phyloP scores from a whole-genome alignment of 108 stramenopile species.

The Nitzschia inconspicua region DNA sequence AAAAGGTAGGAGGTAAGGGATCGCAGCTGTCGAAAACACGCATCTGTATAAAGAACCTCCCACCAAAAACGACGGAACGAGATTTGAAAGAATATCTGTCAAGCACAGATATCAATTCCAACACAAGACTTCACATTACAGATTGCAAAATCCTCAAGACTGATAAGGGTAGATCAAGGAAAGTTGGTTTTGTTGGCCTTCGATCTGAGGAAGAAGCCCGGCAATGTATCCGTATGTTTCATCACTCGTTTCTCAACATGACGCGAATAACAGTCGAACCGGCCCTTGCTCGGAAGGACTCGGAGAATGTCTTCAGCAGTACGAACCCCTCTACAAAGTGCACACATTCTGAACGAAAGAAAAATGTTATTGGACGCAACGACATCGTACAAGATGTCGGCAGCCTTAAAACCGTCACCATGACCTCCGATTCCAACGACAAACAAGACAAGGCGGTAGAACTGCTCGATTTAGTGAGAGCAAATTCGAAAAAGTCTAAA shows the following conservation, averaged over 20 bases:
- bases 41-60: constrained; percentile 83
- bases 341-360: constrained; percentile 19
- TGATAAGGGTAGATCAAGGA: constrained; percentile 53
- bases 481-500: constrained; percentile 46
- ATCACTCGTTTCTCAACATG: constrained; percentile 54
- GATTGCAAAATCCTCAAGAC: constrained; percentile 75
- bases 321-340: constrained; percentile 14
- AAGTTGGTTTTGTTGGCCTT: constrained; percentile 85
- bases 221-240: constrained; percentile 50
- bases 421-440: background rate
- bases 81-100: constrained; percentile 56
- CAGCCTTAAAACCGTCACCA: background rate
- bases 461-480: constrained; percentile 33
- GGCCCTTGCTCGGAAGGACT: constrained; percentile 38
- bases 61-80: constrained; percentile 54
- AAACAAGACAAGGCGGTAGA: constrained; percentile 28
- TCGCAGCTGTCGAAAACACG: constrained; percentile 57
- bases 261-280: constrained; percentile 61
- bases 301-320: constrained; percentile 30
- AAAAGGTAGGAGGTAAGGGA: too few relatives aligned
- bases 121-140: constrained; percentile 40
- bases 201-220: constrained; percentile 48
- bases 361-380: constrained; percentile 11
- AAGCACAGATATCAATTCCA: constrained; percentile 5
- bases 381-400: background rate